Evolutionary conservation across 768 basidiomycete genomes (phyloP), one percentile per base, ranked within the genome.

Genomic region (Dacryopinax spathularia): DNA sequence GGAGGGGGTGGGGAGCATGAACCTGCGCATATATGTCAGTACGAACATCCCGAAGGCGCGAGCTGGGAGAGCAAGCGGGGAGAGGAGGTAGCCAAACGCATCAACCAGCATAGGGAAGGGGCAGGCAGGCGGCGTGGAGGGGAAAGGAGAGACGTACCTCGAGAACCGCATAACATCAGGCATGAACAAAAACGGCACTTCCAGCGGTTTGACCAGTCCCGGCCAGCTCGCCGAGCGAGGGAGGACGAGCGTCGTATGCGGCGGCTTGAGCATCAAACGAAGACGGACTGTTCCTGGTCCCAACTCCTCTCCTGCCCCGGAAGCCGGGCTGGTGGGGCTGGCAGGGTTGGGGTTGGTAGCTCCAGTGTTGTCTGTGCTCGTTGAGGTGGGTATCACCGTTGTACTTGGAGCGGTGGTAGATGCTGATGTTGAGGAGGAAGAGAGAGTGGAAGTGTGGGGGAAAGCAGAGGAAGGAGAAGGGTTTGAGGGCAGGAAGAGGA

Each of bases 141-240:
- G 25, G 48, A 29, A 31, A 29, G 13, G 18, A n/a, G n/a, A n/a
- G n/a, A 56, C 48, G 20, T 29, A 56, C 48, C 48, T 13, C 13
- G 48, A 56, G 73, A 88, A 96, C 36, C 77, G 76, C 66, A 85
- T 84, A 37, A 96, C 88, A 70, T 97, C 92, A 0, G 94, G 96
- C 22, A 95, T 79, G 77, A 99, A 98, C 72, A 96, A 84, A 78
- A 94, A 98, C 6, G 96, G 95, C 0, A 92, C 90, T 70, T 93
- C 87, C 67, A 94, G 91, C 20, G 92, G 89, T 15, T 90, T 87
- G 33, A 96, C 76, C 1, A 94, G 81, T 65, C 95, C 92, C 1
- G 92, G 95, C 94, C 94, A 99, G 1, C 91, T 91, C 16, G 77
- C 70, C 1, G 95, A 94, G 25, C 91, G 86, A 36, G 96, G 96